Evolutionary conservation across 192 early-diverging fungal genomes (phyloP), one percentile per base, ranked within the genome.

Genomic region (Obelidium mucronatum): DNA sequence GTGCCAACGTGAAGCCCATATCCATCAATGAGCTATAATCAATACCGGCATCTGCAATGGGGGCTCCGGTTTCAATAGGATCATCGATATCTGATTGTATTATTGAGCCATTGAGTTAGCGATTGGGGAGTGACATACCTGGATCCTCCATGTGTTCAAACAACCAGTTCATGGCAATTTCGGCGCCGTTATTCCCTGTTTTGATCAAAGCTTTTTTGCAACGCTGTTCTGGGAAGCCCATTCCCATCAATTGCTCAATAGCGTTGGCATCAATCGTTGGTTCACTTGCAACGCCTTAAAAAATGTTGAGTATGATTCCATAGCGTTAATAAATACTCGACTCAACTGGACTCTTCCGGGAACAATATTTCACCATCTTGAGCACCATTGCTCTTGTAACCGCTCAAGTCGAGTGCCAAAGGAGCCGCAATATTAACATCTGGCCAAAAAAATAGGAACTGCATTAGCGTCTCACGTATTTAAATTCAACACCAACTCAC

Each of bases 131-230:
- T 2, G 24, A 52, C 52, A 31, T 86, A 89, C 93, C 91, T 36
- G 96, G 87, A 84, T 98, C 97, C 33, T 99, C 97, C 93, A 97
- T 96, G 73, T 97, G 95, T 79, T 95, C 94, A 84, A 98, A 94
- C 31, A 98, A 71, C 97, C 97, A 98, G 75, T 90, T 91, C 93
- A 96, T 95, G 1, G 97, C 97, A 3, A 75, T 42, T 36, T 76
- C 75, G 22, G 89, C 84, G 19, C 80, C 81, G 64, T 53, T 71
- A 78, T 95, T 92, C 22, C 93, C 94, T 2, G 95, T 97, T 30
- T 84, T 87, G 42, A 91, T 77, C 40, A 98, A 78, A 0, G 96
- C 97, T 75, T 93, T 94, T 60, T 90, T 89, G 71, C 93, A 94
- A 55, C 95, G 86, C 56, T 90, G 84, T 75, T 94, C 90, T 19